A percentile compares a stretch with the other conserved stretches of the same genome.
These are phyloP conservation scores for Xerocomus spinulosus DNA, from an alignment of 768 basidiomycete genomes.

Conservation along the genomic window DNA sequence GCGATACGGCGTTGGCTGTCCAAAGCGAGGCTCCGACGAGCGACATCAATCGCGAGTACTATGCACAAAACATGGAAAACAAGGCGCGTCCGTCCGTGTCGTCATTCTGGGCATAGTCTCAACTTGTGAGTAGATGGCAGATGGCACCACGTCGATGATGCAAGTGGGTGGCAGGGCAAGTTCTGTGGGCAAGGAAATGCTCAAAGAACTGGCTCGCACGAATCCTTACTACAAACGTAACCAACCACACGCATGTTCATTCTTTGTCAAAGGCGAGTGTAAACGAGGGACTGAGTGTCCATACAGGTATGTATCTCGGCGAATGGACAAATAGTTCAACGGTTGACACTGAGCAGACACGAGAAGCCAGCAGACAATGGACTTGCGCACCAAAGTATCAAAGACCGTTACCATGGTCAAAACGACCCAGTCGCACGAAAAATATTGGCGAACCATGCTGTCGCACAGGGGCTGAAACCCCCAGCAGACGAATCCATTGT, in stretches of 20 bases:
- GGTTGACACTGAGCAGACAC: conserved; percentile 48
- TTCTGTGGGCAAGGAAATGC: conserved; percentile 91
- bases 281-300: conserved; percentile 90
- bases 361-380: conserved; percentile 84
- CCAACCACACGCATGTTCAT: conserved; percentile 88
- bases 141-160: conserved; percentile 56
- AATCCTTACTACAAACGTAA: conserved; percentile 99
- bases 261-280: conserved; percentile 95
- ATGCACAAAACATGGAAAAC: conserved; percentile 86
- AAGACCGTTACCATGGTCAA: conserved; percentile 88
- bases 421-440: conserved; percentile 94
- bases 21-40: conserved; percentile 90
- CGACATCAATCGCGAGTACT: conserved; percentile 95
- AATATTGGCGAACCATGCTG: conserved; percentile 78
- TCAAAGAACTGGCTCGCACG: conserved; percentile 89
- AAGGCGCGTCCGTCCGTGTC: conserved; percentile 45
- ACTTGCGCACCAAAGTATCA: conserved; percentile 86
- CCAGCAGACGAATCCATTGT: conserved; percentile 88
- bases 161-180: conserved; percentile 54
- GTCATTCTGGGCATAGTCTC: neutral
- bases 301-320: conserved; percentile 50
- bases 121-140: conserved; percentile 51
- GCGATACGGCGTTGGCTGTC: conserved; percentile 88
- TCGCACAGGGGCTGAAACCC: conserved; percentile 75
- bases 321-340: neutral